phyloP scores from a whole-genome alignment of 768 basidiomycete genomes.

The Pisolithus albus region DNA sequence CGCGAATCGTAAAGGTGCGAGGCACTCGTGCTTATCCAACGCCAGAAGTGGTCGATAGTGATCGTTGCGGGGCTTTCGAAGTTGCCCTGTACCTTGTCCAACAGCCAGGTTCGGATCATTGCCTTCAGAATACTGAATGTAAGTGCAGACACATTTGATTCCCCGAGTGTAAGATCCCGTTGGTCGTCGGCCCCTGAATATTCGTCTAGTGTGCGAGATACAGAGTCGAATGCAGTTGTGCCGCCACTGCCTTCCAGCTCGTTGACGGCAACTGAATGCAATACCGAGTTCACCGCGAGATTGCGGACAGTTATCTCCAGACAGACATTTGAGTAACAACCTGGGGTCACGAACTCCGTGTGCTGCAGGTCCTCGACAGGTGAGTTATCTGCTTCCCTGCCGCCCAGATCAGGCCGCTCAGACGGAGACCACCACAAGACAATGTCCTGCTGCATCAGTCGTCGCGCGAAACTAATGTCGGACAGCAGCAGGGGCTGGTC shows the following conservation, averaged over 20 bases:
- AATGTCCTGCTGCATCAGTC: constrained; percentile 80
- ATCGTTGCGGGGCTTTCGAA: constrained; percentile 60
- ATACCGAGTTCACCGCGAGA: constrained; percentile 86
- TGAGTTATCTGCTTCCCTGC: constrained; percentile 80
- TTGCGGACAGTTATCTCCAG: constrained; percentile 86
- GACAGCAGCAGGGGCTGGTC: constrained; percentile 85
- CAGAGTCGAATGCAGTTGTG: constrained; percentile 88
- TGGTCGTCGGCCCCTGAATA: constrained; percentile 59
- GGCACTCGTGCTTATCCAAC: constrained; percentile 85
- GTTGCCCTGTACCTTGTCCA: constrained; percentile 72
- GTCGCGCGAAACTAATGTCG: constrained; percentile 87
- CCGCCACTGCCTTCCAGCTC: constrained; percentile 96
- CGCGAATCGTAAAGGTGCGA: constrained; percentile 90
- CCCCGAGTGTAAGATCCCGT: constrained; percentile 77
- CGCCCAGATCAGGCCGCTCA: constrained; percentile 87
- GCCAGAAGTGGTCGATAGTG: constrained; percentile 92
- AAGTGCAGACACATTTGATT: constrained; percentile 80
- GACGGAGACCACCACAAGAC: constrained; percentile 96
- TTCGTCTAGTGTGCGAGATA: constrained; percentile 85
- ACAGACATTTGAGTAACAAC: constrained; percentile 90
- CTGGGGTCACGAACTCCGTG: constrained; percentile 79
- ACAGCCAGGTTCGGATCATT: constrained; percentile 87
- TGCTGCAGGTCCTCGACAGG: constrained; percentile 71
- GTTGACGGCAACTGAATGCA: constrained; percentile 93
- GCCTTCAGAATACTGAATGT: constrained; percentile 79